phyloP scores from a whole-genome alignment of 192 early-diverging fungal species.

The Entomortierella chlamydospora region DNA sequence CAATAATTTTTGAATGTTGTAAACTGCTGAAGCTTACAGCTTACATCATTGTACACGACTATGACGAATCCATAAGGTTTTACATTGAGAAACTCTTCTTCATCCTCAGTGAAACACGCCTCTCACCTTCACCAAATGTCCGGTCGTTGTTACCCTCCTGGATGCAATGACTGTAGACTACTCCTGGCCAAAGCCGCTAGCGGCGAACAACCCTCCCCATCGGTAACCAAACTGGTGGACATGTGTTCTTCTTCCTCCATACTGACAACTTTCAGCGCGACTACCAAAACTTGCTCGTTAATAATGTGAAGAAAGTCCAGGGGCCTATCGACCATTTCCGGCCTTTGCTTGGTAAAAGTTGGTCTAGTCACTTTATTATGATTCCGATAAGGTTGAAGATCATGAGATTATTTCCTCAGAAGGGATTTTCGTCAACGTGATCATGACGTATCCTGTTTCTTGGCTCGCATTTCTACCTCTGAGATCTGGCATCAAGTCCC shows the following conservation, averaged over 20 bases:
- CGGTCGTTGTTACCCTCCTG: constrained; percentile 31
- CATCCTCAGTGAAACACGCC: constrained; percentile 11
- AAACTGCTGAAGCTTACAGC: no score
- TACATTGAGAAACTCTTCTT: constrained; percentile 16
- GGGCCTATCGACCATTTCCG: no score
- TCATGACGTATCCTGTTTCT: no score
- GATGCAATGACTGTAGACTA: constrained; percentile 13
- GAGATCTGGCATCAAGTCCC: no score
- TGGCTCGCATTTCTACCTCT: no score
- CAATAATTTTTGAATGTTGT: no score
- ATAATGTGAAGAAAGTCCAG: constrained; percentile 2
- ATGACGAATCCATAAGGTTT: constrained; percentile 5
- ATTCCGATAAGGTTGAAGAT: no score
- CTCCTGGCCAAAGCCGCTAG: constrained; percentile 10
- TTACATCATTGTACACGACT: constrained; percentile 16
- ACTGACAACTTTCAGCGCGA: constrained; percentile 14
- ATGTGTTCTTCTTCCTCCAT: constrained; percentile 19
- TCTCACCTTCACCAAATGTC: constrained; percentile 6
- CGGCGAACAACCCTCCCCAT: constrained; percentile 10
- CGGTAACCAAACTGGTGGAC: constrained; percentile 20
- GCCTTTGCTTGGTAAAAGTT: no score
- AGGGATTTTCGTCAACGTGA: no score
- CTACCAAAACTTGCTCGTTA: constrained; percentile 13
- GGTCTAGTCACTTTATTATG: no score
- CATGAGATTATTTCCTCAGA: no score